phyloP scores from a whole-genome alignment of 768 basidiomycete genomes.

The Calvatia gigantea region DNA sequence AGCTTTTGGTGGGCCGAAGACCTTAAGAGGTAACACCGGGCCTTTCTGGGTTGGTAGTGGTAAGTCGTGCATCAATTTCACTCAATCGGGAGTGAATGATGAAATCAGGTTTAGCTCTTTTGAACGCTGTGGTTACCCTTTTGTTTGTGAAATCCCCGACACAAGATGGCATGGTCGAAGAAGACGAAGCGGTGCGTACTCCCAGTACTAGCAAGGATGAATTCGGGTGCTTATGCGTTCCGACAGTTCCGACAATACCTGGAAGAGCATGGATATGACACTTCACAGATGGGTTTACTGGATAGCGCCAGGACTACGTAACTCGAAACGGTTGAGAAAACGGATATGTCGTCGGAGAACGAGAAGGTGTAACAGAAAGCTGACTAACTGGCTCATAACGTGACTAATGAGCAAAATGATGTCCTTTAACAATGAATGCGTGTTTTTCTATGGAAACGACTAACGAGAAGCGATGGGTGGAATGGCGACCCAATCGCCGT shows the following conservation, averaged over 20 bases:
- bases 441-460: no score
- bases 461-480: no score
- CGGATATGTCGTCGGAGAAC: background rate
- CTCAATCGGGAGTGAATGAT: background rate
- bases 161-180: constrained; percentile 77
- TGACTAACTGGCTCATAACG: background rate
- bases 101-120: constrained; percentile 56
- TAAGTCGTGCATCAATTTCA: constrained; percentile 18
- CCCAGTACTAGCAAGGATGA: background rate
- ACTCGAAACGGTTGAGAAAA: no score
- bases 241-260: constrained; percentile 19
- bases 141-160: constrained; percentile 71
- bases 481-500: no score
- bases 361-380: constrained; percentile 12
- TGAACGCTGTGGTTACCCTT: constrained; percentile 71
- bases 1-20: constrained; percentile 55
- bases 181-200: constrained; percentile 58
- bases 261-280: constrained; percentile 17
- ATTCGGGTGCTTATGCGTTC: background rate
- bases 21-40: constrained; percentile 65
- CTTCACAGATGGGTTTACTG: constrained; percentile 16
- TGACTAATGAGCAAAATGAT: background rate
- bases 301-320: no score
- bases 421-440: background rate
- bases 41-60: constrained; percentile 87